A percentile compares a stretch with the other conserved stretches of the same genome.
These are phyloP conservation scores for Cucumis melo DNA, from an alignment of 306 rosid genomes.

Conservation along the genomic window DNA sequence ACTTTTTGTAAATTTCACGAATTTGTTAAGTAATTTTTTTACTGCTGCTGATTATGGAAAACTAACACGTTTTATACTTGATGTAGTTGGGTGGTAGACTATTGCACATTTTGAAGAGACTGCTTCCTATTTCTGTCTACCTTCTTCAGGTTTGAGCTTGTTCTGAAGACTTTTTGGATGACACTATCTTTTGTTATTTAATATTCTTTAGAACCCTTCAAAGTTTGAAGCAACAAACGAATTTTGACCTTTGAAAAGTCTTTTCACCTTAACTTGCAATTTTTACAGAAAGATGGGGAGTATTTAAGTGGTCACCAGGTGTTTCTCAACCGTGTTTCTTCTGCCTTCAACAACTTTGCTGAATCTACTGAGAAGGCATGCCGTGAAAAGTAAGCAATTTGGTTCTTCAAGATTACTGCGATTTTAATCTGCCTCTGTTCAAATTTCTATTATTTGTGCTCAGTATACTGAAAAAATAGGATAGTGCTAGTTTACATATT, in stretches of 20 bases:
- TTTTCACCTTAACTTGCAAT: neutral
- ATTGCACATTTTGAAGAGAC: slow-evolving; percentile 83
- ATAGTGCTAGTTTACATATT: neutral
- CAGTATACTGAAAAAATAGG: neutral
- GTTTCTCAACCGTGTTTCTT: slow-evolving; percentile 83
- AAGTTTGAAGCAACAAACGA: neutral
- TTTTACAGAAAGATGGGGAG: slow-evolving; percentile 87
- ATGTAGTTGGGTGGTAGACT: slow-evolving; percentile 80
- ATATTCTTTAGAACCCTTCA: neutral
- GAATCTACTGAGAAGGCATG: slow-evolving; percentile 87
- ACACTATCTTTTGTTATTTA: slow-evolving; percentile 6
- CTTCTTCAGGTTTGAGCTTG: slow-evolving; percentile 72
- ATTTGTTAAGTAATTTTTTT: slow-evolving; percentile 6
- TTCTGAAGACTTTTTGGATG: neutral
- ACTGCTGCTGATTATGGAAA: neutral
- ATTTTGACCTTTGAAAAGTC: neutral
- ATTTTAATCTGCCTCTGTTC: neutral
- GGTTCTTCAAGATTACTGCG: neutral
- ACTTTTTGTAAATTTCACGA: neutral
- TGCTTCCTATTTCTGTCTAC: slow-evolving; percentile 86
- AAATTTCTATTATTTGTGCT: neutral
- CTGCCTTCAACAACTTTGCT: slow-evolving; percentile 85
- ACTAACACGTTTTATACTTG: slow-evolving; percentile 18
- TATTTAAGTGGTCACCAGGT: slow-evolving; percentile 89
- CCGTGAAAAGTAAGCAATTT: slow-evolving; percentile 61